Evolutionary conservation across 805 yeast species (phyloP), one percentile per base, ranked within the genome.

Genomic region (Lipomyces sp.): DNA sequence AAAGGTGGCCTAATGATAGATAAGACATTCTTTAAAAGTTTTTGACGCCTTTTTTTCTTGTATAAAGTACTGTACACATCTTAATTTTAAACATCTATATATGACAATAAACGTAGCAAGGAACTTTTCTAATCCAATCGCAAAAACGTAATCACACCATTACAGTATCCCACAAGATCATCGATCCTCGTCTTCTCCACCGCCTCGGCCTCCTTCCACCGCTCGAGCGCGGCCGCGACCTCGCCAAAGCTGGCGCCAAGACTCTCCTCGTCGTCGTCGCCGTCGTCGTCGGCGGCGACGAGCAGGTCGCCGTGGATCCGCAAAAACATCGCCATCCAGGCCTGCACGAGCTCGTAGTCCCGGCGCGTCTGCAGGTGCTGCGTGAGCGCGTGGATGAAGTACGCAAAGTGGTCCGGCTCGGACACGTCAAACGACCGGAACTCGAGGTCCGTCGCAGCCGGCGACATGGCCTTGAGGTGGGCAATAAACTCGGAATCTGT

Each of bases 371-470:
- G 59, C 40, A 86, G 65, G 1, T 91, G 95, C 40, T 66, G 68
- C 2, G 77, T 72, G 58, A 93, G 64, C 0, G 95, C 90, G n/a
- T 73, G 68, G 13, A 89, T 72, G 58, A 91, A 88, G 55, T 72
- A 67, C 0, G 76, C 64, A 60, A 89, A 66, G 69, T 91, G 97
- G 10, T 68, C 64, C 47, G 79, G 78, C 19, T 83, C 80, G 43
- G 75, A 70, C 0, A 66, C 56, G 59, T 81, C 77, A 56, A 93
- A 67, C 2, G 96, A 84, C 62, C 95, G 81, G 51, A 93, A 81
- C 67, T 93, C 99, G 51, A 93, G 68, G 65, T 93, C 98, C 23
- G 88, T 75, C 2, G 78, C 69, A 1, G 96, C 75, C 3, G 97
- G 96, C 0, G 96, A 75, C 33, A 86, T 75, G 2, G 65, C 63